A percentile compares a stretch with the other conserved stretches of the same genome.
phyloP scores from a whole-genome alignment of 2,329 filamentous ascomycete genomes.

The Fusarium concolor region DNA sequence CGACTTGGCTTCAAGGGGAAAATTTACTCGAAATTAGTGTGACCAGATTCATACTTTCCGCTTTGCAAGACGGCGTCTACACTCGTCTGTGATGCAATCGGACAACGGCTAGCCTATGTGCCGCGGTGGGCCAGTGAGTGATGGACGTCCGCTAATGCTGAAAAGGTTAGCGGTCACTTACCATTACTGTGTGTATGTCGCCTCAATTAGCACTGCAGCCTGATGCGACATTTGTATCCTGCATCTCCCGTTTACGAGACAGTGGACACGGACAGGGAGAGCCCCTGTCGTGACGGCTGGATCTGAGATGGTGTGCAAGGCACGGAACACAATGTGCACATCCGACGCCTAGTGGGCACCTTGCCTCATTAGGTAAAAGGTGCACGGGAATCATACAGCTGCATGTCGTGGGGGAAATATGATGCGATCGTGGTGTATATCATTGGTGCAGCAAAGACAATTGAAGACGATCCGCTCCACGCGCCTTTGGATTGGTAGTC shows the following conservation, averaged over 20 bases:
- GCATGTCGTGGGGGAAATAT: neutral
- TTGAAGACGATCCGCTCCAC: neutral
- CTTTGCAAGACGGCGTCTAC: no score
- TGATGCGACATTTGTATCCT: neutral
- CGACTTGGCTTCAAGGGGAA: no score
- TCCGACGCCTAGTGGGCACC: neutral
- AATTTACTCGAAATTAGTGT: no score
- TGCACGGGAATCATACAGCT: neutral
- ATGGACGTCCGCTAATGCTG: no score
- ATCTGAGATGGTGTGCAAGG: neutral
- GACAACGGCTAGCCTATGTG: no score
- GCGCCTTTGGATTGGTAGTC: neutral
- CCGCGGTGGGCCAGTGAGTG: no score
- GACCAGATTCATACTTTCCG: no score
- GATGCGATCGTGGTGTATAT: neutral
- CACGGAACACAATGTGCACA: neutral
- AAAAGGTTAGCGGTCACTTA: no score
- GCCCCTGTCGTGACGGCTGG: neutral
- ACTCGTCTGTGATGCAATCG: no score
- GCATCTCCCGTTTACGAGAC: neutral
- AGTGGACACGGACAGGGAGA: neutral
- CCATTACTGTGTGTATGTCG: no score
- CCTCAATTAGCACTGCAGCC: neutral
- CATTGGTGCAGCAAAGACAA: neutral
- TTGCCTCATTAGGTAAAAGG: neutral